Evolutionary conservation across 2,329 filamentous ascomycete genomes (phyloP).

Genomic region (Hypoxylon sp.): DNA sequence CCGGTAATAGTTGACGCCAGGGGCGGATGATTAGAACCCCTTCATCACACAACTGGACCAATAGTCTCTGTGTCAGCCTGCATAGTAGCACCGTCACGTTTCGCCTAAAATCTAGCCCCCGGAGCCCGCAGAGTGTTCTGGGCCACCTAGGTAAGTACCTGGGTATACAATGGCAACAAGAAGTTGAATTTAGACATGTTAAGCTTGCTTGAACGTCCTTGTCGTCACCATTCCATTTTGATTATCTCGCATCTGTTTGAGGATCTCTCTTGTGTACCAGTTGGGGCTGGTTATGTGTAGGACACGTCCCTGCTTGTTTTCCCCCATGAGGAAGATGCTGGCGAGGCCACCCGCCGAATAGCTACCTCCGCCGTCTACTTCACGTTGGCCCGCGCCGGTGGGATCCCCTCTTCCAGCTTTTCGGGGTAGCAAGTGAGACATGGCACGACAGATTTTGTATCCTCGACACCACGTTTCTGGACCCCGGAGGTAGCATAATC

Average conservation of each 20-base stretch:
- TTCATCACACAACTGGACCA: conserved; percentile 33
- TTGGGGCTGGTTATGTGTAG: neutral
- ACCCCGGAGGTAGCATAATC: conserved; percentile 43
- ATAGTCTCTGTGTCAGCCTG: conserved; percentile 37
- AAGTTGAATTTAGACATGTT: neutral
- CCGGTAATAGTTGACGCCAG: conserved; percentile 37
- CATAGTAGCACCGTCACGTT: conserved; percentile 30
- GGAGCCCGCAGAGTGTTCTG: neutral
- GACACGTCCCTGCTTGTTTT: conserved; percentile 33
- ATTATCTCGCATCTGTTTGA: conserved; percentile 13
- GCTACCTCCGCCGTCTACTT: conserved; percentile 1
- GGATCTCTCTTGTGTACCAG: conserved; percentile 16
- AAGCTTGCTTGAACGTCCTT: conserved; percentile 10
- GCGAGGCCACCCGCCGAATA: conserved; percentile 22
- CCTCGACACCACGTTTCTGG: conserved; percentile 42
- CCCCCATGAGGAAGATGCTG: conserved; percentile 38
- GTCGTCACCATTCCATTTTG: conserved; percentile 8
- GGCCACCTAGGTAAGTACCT: conserved; percentile 6
- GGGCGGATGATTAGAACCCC: conserved; percentile 16
- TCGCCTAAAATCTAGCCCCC: conserved; percentile 13
- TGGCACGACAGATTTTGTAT: conserved; percentile 37
- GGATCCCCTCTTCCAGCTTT: conserved; percentile 19
- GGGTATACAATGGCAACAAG: neutral
- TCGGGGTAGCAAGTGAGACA: conserved; percentile 38
- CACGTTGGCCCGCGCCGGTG: conserved; percentile 19